Base-by-base conservation (phyloP, 768 basidiomycete genomes). In the Lactarius quietus region DNA sequence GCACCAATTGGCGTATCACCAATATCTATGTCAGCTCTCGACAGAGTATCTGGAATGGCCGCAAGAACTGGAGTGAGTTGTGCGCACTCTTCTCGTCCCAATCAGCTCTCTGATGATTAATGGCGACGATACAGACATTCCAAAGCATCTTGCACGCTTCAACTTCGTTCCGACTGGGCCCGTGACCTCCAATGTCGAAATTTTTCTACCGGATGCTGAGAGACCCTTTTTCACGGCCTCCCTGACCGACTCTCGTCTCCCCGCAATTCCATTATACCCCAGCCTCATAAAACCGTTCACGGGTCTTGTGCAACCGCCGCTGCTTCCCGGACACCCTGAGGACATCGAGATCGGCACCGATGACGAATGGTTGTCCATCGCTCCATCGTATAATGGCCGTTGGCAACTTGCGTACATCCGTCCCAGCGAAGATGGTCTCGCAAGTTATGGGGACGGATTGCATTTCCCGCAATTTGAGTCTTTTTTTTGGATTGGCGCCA, bases 91-190 rank as follows among this genome's bases (percentile, higher is more conserved):
- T 4, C 28, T 5, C 38, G 12, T 29, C 6, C 23, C 14, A 6
- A 48, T 41, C 5, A 1, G 23, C 6, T 18, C 2, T 41, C 1
- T n/a, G 14, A 10, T n/a, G 14, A 10, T 12, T 7, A 3, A 12
- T 59, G 38, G 39, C n/a, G 3, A 10, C 18, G 10, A 6, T 7
- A 23, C 17, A 69, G 68, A 68, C 33, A 52, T 62, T 31, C 63
- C 39, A 2, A 69, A 64, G 53, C 68, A 59, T 23, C 60, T 61
- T 31, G 68, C 68, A 7, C 57, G 60, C 20, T 69, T 69, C 31
- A 55, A 61, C 8, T 64, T 55, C 28, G 38, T 23, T 26, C 29
- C 52, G 14, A 52, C 43, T 17, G 43, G 63, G 23, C 26, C 17
- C 3, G 33, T 7, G 48, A 54, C 43, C n/a, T 23, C 33, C 31